A percentile compares a stretch with the other conserved stretches of the same genome.
Conservation (phyloP, 768 basidiomycete species). For the Trichaptum fuscoviolaceum region DNA sequence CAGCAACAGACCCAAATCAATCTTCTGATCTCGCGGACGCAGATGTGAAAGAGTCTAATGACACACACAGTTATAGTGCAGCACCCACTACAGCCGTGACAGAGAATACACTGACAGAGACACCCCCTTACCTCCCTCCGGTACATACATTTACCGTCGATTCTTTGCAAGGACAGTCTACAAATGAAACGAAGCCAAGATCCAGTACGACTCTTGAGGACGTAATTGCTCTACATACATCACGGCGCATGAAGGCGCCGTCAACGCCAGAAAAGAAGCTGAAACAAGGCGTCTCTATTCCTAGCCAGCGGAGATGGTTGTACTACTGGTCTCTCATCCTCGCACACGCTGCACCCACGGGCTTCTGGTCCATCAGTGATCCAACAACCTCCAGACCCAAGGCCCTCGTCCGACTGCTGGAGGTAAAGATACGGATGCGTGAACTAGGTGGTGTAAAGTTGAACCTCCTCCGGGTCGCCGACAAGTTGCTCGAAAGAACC, state of each 20-base stretch:
- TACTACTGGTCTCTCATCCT: conserved; percentile 73
- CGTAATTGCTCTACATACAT: conserved; percentile 65
- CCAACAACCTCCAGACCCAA: conserved; percentile 13
- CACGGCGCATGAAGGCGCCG: conserved; percentile 56
- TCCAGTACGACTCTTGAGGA: conserved; percentile 32
- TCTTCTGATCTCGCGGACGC: not conserved
- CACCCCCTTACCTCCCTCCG: not conserved
- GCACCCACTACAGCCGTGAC: not conserved
- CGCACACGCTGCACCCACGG: conserved; percentile 45
- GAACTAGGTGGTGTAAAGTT: conserved; percentile 48
- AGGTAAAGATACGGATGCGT: conserved; percentile 55
- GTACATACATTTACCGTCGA: not conserved
- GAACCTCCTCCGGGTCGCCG: conserved; percentile 53
- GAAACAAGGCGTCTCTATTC: conserved; percentile 66
- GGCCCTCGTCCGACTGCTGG: conserved; percentile 50
- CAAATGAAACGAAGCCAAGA: not conserved
- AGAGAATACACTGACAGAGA: not conserved
- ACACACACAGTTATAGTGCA: not conserved
- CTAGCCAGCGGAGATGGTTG: conserved; percentile 75
- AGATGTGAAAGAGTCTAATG: not conserved
- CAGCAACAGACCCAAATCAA: not conserved
- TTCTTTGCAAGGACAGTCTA: not conserved
- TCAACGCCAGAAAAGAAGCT: conserved; percentile 26
- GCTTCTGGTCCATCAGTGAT: conserved; percentile 37
- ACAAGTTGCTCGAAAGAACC: conserved; percentile 43